A percentile compares a stretch with the other conserved stretches of the same genome.
These are phyloP conservation scores for Setaria viridis DNA, from an alignment of 202 grass and related monocot genomes.

Conservation along the genomic window DNA sequence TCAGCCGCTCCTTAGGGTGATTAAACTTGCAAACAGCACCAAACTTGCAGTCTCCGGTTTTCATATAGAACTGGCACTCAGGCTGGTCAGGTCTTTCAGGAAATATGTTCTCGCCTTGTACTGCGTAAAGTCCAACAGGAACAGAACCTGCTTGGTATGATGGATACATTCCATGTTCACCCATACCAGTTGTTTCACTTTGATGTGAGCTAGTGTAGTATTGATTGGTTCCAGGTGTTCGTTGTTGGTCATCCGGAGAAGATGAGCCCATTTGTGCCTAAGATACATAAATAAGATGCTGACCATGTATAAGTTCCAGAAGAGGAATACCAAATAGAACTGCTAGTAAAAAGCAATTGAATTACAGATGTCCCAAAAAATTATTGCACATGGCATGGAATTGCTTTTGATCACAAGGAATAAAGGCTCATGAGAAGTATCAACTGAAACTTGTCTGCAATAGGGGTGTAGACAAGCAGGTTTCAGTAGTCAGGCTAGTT, in stretches of 20 bases:
- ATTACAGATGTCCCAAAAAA: not conserved
- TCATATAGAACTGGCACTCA: slow-evolving; percentile 78
- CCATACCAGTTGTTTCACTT: slow-evolving; percentile 59
- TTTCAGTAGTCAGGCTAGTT: not conserved
- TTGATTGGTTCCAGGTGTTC: slow-evolving; percentile 51
- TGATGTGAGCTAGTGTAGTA: slow-evolving; percentile 68
- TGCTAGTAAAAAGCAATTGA: not conserved
- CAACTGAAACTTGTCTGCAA: not conserved
- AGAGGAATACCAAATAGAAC: not conserved
- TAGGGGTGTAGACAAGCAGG: not conserved
- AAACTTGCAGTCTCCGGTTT: slow-evolving; percentile 74
- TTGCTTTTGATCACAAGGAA: slow-evolving; percentile 15
- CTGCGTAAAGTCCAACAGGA: slow-evolving; percentile 63
- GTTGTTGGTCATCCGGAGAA: slow-evolving; percentile 74
- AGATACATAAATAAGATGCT: slow-evolving; percentile 15
- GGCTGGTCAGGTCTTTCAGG: slow-evolving; percentile 75
- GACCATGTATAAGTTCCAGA: slow-evolving; percentile 6
- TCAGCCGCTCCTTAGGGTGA: slow-evolving; percentile 66
- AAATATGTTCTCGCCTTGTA: slow-evolving; percentile 78
- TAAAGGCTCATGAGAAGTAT: not conserved
- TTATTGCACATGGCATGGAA: not conserved
- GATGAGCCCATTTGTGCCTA: slow-evolving; percentile 79
- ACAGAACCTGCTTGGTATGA: slow-evolving; percentile 80
- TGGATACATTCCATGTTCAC: slow-evolving; percentile 66
- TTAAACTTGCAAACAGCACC: slow-evolving; percentile 72